Conservation (phyloP, 257 asterid species). For the Capsicum baccatum region DNA sequence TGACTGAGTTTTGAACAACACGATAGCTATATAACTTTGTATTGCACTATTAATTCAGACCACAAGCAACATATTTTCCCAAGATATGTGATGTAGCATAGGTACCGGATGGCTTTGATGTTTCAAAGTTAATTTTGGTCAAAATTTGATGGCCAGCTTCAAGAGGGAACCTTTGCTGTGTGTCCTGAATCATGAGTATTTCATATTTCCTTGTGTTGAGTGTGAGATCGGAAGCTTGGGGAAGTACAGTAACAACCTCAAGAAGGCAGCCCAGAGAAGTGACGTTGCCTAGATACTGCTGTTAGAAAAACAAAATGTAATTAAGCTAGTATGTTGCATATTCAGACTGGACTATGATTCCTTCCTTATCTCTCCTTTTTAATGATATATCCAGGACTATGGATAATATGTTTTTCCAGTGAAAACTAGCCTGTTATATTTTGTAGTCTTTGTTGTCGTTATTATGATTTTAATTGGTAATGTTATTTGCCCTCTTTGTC, state of each 20-base stretch:
- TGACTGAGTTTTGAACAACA: not conserved
- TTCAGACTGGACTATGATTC: conserved; percentile 11
- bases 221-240: not conserved
- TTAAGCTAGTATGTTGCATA: conserved; percentile 18
- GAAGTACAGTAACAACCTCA: not conserved
- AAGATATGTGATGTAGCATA: not conserved
- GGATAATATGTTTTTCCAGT: not conserved
- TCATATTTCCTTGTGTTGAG: not conserved
- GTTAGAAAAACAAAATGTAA: not conserved
- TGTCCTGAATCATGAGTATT: not conserved
- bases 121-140: not conserved
- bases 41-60: not conserved
- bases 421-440: not conserved
- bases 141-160: not conserved
- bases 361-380: not conserved
- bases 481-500: not conserved
- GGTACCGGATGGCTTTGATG: not conserved
- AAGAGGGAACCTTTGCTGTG: not conserved
- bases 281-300: not conserved
- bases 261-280: not conserved
- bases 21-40: not conserved
- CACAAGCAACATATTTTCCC: conserved; percentile 3
- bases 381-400: not conserved
- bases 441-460: not conserved
- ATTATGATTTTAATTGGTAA: not conserved